phyloP scores from a whole-genome alignment of 179 eudicot species.

The Silene coronaria region DNA sequence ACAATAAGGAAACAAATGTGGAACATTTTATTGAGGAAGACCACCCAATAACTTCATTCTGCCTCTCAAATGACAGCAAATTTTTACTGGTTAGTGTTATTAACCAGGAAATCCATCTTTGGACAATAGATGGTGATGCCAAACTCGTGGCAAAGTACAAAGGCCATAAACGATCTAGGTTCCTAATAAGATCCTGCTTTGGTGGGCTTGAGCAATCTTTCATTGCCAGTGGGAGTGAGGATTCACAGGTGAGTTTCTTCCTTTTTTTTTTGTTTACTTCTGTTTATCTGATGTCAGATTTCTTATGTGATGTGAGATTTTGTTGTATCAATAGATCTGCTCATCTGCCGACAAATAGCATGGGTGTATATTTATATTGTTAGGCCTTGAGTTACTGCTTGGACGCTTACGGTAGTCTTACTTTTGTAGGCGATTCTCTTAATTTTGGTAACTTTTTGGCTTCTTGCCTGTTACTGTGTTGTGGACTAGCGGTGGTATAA shows the following conservation, averaged over 20 bases:
- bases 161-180: conserved; percentile 64
- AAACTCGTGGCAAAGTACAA: conserved; percentile 50
- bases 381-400: background rate
- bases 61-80: conserved; percentile 55
- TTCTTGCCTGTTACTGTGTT: too few relatives aligned
- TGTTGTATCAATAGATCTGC: background rate
- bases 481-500: too few relatives aligned
- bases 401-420: background rate
- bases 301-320: background rate
- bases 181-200: conserved; percentile 66
- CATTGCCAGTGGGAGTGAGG: conserved; percentile 83
- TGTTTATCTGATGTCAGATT: background rate
- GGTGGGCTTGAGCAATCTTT: conserved; percentile 73
- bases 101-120: conserved; percentile 73
- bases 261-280: background rate
- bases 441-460: too few relatives aligned
- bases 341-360: background rate
- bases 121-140: conserved; percentile 56
- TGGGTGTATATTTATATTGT: background rate
- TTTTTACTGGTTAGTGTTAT: conserved; percentile 49
- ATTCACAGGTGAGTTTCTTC: conserved; percentile 55
- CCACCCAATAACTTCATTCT: conserved; percentile 63
- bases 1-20: conserved; percentile 47
- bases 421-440: background rate
- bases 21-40: conserved; percentile 59